Conservation (phyloP, 805 yeast genomes). For the Kluyveromyces aestuarii region DNA sequence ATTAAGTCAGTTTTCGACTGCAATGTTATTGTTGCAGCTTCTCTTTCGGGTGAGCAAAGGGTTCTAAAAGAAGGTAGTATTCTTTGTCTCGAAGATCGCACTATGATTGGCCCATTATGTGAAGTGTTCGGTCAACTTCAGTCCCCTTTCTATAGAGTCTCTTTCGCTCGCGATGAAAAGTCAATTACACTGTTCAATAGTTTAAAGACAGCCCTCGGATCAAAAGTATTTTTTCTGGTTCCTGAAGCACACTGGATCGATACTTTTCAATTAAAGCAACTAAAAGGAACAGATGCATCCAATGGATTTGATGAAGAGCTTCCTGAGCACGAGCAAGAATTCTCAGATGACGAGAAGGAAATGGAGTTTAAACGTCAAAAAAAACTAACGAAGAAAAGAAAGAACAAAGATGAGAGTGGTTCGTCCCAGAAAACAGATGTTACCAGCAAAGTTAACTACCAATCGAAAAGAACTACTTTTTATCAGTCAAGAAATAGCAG, state of each 20-base stretch:
- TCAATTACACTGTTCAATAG: slow-evolving; percentile 38
- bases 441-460: neutral
- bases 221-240: slow-evolving; percentile 64
- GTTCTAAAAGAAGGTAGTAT: slow-evolving; percentile 75
- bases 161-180: slow-evolving; percentile 26
- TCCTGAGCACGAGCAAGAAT: slow-evolving; percentile 89
- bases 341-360: slow-evolving; percentile 90
- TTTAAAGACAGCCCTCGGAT: slow-evolving; percentile 42
- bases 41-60: slow-evolving; percentile 72
- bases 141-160: slow-evolving; percentile 71
- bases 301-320: slow-evolving; percentile 92
- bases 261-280: slow-evolving; percentile 58
- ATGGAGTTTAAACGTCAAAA: slow-evolving; percentile 54
- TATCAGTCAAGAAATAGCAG: slow-evolving; percentile 3
- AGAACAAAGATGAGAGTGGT: slow-evolving; percentile 19
- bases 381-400: slow-evolving; percentile 49
- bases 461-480: neutral
- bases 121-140: slow-evolving; percentile 89
- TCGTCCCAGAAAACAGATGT: neutral
- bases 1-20: slow-evolving; percentile 62
- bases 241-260: slow-evolving; percentile 71
- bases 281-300: slow-evolving; percentile 91
- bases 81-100: slow-evolving; percentile 65
- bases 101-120: slow-evolving; percentile 64
- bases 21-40: slow-evolving; percentile 63